A percentile compares a stretch with the other conserved stretches of the same genome.
Evolutionary conservation across 75 land plant genomes (phyloP).

Genomic region (Cryptomeria japonica): DNA sequence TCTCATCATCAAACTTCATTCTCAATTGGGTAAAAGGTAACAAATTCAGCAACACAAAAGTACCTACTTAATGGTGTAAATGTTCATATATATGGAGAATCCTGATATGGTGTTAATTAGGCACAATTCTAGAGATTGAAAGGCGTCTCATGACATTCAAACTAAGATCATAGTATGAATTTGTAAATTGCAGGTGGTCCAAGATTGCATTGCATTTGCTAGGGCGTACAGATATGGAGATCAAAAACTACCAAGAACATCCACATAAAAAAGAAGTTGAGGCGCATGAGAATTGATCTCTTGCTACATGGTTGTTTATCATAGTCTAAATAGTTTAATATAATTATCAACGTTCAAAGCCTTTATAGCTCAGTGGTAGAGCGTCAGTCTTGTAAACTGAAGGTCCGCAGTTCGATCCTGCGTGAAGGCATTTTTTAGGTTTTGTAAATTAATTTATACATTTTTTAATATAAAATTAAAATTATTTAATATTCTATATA

Average conservation of each 20-base stretch:
- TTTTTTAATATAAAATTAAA: too few species aligned
- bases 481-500: too few species aligned
- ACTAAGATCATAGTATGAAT: neutral
- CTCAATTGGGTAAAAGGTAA: conserved; percentile 73
- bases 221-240: conserved; percentile 11
- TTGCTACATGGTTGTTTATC: too few species aligned
- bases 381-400: conserved; percentile 95
- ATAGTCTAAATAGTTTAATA: too few species aligned
- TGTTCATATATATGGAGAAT: neutral
- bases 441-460: too few species aligned
- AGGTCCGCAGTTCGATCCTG: conserved; percentile 89
- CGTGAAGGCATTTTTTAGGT: conserved; percentile 61
- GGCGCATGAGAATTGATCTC: conserved; percentile 10
- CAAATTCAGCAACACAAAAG: neutral
- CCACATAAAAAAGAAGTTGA: conserved; percentile 10
- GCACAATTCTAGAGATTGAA: neutral
- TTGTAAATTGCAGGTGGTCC: neutral
- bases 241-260: conserved; percentile 8
- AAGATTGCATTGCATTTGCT: neutral
- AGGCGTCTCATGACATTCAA: neutral
- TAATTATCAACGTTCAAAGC: too few species aligned
- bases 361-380: conserved; percentile 89
- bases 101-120: neutral
- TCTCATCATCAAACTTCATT: conserved; percentile 75
- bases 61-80: too few species aligned